Base-by-base conservation (phyloP, 768 basidiomycete species). In the Russula ochroleuca region DNA sequence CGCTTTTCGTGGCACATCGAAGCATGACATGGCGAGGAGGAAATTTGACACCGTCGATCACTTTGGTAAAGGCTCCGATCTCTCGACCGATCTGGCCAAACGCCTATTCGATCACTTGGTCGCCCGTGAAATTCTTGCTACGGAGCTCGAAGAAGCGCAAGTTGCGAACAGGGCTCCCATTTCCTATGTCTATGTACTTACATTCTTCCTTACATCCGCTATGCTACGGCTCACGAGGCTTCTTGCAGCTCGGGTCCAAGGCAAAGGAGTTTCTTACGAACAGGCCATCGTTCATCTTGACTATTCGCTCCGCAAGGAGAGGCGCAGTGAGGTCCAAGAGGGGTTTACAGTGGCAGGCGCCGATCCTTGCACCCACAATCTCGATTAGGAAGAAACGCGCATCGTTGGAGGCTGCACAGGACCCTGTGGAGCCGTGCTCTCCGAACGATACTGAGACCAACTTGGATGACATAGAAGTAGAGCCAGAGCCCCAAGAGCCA, bases 1-100 rank as follows among this genome's bases (percentile, higher is more conserved):
- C 11, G 62, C 59, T 2, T 68, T 67, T 60, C 66, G 65, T 41
- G 68, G 66, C 2, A 66, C 65, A 21, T 50, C 52, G n/a, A 48
- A 40, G n/a, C 15, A 23, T 23, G 59, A 63, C 0, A 57, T 68
- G 41, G 13, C 17, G 47, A 54, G 38, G 50, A 63, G 31, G 31
- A 35, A 19, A 5, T 61, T 61, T 33, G n/a, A 59, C 35, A 37
- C 19, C 4, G 48, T 67, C 17, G n/a, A 41, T 2, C 17, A 57
- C 28, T 68, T 53, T 25, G 66, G 55, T 15, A 48, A 40, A 40
- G 68, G 68, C 8, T 55, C 57, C 7, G 15, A 43, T 6, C 9
- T 61, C 23, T 60, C 62, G 4, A 25, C 47, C 28, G 47, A 55
- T 17, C 35, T 47, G 6, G 56, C 50, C 25, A 63, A 68, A 33